Base-by-base conservation (phyloP, 768 basidiomycete species). In the Suillus alpinus region DNA sequence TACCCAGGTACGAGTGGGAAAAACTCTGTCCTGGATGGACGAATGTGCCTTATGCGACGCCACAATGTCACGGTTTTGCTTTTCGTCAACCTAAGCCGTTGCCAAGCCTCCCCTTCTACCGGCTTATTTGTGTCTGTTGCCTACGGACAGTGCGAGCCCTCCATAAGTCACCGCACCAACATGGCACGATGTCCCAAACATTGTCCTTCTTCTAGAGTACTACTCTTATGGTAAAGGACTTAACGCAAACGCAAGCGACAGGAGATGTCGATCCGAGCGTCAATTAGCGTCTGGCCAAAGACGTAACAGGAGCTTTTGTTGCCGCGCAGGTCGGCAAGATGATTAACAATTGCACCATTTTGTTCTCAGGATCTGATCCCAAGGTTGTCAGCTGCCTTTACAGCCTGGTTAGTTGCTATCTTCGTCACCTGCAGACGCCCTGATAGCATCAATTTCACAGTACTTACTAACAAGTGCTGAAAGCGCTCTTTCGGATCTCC, bases 1-100 rank as follows among this genome's bases (percentile, higher is more conserved):
- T 43, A 31, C 32, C 36, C 62, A 88, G 87, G 3, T 91, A 83
- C 63, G 90, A 92, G 74, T n/a, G 89, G 89, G 16, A 90, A 92
- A 67, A 92, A 92, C 68, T 91, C 81, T 62, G 86, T 91, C 4
- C 80, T 92, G 13, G 86, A 89, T 64, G 79, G 83, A 52, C 90
- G 91, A 73, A 88, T 89, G 37, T 32, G 32, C 32, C 32, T 83
- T 89, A 37, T 83, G 88, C 26, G 83, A 87, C 0, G 87, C 88
- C 3, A 72, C 89, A 34, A 91, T 87, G 0, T n/a, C n/a, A n/a
- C n/a, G n/a, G n/a, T 81, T 2, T 59, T 68, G 6, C 76, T 86
- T n/a, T 20, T 77, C 84, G 0, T 80, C 82, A 1, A 84, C 83
- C 0, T 78, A 81, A n/a, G 61, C 60, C 10, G 16, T 47, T 18